These are phyloP conservation scores for Fraxinus albicans DNA, from an alignment of 305 asterid species.

Conservation along the genomic window DNA sequence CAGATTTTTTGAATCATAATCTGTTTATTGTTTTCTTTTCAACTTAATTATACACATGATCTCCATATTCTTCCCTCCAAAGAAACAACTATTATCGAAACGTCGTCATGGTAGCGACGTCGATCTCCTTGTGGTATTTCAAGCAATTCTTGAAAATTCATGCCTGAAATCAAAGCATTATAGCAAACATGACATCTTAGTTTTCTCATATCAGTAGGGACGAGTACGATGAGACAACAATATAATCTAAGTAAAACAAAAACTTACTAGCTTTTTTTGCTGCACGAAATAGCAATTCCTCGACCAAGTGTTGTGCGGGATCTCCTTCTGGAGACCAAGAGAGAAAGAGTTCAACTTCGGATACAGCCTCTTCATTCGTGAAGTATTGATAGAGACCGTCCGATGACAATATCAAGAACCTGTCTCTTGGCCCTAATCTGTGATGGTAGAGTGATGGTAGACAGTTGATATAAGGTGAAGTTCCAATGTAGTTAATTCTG, in stretches of 20 bases:
- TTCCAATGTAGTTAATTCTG: conserved; percentile 73
- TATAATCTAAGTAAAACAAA: conserved; percentile 3
- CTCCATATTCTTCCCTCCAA: conserved; percentile 98
- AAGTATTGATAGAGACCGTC: conserved; percentile 92
- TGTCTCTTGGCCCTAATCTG: conserved; percentile 61
- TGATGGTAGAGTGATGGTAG: conserved; percentile 83
- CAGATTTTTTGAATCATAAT: conserved; percentile 7
- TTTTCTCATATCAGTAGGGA: background rate
- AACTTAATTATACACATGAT: conserved; percentile 65
- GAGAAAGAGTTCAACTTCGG: conserved; percentile 74
- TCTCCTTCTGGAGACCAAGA: conserved; percentile 89
- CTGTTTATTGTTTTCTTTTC: conserved; percentile 18
- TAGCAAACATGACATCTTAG: conserved; percentile 4
- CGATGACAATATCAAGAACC: conserved; percentile 70
- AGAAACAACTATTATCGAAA: conserved; percentile 84
- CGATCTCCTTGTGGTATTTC: conserved; percentile 96
- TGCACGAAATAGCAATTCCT: conserved; percentile 85
- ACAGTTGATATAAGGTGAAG: conserved; percentile 69
- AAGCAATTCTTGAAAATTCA: conserved; percentile 87
- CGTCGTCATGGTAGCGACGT: conserved; percentile 92
- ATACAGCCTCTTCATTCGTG: conserved; percentile 85
- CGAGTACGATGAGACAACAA: background rate
- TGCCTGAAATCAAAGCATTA: conserved; percentile 45
- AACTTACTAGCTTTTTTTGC: conserved; percentile 84
- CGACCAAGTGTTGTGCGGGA: conserved; percentile 90